Evolutionary conservation across 805 yeast species (phyloP).

Genomic region (Candida piceae): DNA sequence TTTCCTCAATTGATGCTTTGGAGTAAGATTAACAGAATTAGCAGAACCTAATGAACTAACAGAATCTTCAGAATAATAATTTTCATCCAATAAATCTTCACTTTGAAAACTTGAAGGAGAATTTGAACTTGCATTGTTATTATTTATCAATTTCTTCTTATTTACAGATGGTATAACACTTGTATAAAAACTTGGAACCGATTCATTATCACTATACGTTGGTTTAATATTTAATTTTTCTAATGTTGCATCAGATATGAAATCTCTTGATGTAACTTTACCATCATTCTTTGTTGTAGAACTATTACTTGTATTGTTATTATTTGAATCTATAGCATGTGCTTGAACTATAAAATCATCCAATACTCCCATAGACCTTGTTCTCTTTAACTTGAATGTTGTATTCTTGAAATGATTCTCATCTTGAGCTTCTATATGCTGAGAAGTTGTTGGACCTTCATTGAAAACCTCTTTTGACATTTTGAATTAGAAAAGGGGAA

Average conservation of each 20-base stretch:
- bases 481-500: background rate
- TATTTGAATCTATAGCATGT: conserved; percentile 15
- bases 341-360: conserved; percentile 48
- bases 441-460: conserved; percentile 61
- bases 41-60: conserved; percentile 27
- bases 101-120: conserved; percentile 25
- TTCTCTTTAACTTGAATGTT: conserved; percentile 71
- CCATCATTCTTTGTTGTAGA: conserved; percentile 49
- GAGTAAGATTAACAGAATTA: conserved; percentile 23
- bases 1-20: conserved; percentile 28
- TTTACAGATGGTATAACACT: conserved; percentile 21
- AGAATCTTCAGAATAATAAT: conserved; percentile 26
- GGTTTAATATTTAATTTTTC: conserved; percentile 53
- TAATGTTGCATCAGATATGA: conserved; percentile 91
- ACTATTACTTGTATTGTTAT: too few relatives aligned
- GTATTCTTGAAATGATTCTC: conserved; percentile 66
- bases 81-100: conserved; percentile 23
- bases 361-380: conserved; percentile 75
- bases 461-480: conserved; percentile 36
- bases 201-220: conserved; percentile 14
- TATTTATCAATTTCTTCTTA: conserved; percentile 6
- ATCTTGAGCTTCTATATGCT: conserved; percentile 64
- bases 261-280: conserved; percentile 88
- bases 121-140: conserved; percentile 3
- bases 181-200: conserved; percentile 25